phyloP scores from a whole-genome alignment of 2,329 filamentous ascomycete genomes.

The Colletotrichum sp. region DNA sequence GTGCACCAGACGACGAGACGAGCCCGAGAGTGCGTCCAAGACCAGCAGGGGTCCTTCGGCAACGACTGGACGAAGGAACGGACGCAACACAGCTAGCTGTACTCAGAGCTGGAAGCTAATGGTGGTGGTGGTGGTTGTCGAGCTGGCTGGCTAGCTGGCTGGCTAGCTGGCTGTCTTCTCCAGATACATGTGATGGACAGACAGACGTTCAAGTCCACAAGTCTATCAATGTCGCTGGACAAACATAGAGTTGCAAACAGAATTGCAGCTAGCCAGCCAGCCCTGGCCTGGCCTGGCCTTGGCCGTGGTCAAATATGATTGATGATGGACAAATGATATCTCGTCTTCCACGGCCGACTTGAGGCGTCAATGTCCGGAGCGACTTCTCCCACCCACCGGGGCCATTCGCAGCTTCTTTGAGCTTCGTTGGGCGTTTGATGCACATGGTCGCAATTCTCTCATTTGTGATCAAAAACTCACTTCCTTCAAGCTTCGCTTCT shows the following conservation, averaged over 20 bases:
- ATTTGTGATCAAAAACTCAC: conserved; percentile 3
- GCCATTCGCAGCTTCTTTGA: not conserved
- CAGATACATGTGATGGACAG: not conserved
- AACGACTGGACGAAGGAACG: not conserved
- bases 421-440: not conserved
- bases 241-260: not conserved
- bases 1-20: not conserved
- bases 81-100: not conserved
- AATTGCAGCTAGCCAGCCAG: not conserved
- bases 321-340: conserved; percentile 15
- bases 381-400: not conserved
- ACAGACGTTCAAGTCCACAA: not conserved
- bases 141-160: not conserved
- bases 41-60: not conserved
- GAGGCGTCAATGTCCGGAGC: not conserved
- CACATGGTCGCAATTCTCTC: not conserved
- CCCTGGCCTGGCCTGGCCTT: not conserved
- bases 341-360: not conserved
- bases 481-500: not conserved
- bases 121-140: not conserved
- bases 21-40: not conserved
- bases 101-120: not conserved
- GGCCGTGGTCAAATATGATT: not conserved
- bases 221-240: not conserved
- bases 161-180: not conserved